phyloP scores from a whole-genome alignment of 495 filamentous ascomycete genomes.

The Xylaria palmicola region DNA sequence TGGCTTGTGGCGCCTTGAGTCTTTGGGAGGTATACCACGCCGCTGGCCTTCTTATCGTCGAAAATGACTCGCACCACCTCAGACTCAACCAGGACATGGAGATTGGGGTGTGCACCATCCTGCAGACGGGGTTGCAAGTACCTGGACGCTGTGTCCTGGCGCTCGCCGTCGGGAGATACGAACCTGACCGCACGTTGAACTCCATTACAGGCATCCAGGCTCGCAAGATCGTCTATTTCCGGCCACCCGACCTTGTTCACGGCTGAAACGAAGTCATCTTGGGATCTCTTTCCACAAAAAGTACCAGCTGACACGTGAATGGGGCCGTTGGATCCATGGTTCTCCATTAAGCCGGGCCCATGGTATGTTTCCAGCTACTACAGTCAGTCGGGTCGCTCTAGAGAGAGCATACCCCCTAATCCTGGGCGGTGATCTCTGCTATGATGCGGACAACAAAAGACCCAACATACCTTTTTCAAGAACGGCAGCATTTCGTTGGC shows the following conservation, averaged over 20 bases:
- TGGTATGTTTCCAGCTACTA: slow-evolving; percentile 46
- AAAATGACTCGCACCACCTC: slow-evolving; percentile 49
- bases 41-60: slow-evolving; percentile 39
- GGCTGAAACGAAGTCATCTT: slow-evolving; percentile 41
- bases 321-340: slow-evolving; percentile 49
- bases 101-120: slow-evolving; percentile 43
- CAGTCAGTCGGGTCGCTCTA: neutral
- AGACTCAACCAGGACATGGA: slow-evolving; percentile 52
- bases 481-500: slow-evolving; percentile 49
- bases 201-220: slow-evolving; percentile 21
- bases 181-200: slow-evolving; percentile 22
- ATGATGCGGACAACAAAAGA: neutral
- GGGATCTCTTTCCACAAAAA: slow-evolving; percentile 18
- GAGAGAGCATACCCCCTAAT: too few relatives aligned
- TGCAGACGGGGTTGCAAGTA: slow-evolving; percentile 45
- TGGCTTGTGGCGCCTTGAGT: slow-evolving; percentile 14
- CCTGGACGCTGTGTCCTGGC: slow-evolving; percentile 26
- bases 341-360: slow-evolving; percentile 14
- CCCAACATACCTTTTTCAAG: slow-evolving; percentile 44
- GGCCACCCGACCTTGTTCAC: slow-evolving; percentile 23
- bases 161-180: slow-evolving; percentile 24
- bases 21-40: slow-evolving; percentile 43
- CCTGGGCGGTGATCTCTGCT: too few relatives aligned
- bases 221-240: too few relatives aligned
- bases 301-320: slow-evolving; percentile 46